A percentile compares a stretch with the other conserved stretches of the same genome.
phyloP scores from a whole-genome alignment of 768 basidiomycete species.

The Tulasnella sp. region DNA sequence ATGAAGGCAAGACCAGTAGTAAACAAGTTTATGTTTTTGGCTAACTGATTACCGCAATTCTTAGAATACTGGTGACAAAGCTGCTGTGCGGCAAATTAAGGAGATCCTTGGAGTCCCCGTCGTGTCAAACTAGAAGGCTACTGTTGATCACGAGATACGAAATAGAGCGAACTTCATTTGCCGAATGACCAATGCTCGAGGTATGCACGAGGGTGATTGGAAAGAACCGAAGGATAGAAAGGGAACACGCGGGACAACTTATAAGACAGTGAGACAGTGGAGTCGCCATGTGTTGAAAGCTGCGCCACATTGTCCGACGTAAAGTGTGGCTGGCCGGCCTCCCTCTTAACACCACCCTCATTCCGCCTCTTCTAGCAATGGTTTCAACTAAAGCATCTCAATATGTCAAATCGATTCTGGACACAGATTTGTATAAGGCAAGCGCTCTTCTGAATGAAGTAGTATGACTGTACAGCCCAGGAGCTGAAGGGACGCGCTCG shows the following conservation, averaged over 20 bases:
- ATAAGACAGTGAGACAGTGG: background rate
- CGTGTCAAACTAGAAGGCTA: background rate
- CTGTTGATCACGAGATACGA: background rate
- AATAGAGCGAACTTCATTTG: background rate
- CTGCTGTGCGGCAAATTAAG: slow-evolving; percentile 60
- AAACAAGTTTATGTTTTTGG: background rate
- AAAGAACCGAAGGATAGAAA: background rate
- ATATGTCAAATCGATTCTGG: slow-evolving; percentile 59
- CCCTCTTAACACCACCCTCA: background rate
- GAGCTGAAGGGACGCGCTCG: background rate
- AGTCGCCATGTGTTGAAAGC: background rate
- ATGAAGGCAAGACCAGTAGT: slow-evolving; percentile 55
- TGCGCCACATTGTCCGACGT: too few species aligned
- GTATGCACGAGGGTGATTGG: background rate
- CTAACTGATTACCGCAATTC: background rate
- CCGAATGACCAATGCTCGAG: background rate
- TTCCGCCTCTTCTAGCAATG: background rate
- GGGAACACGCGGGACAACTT: background rate
- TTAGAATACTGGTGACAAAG: slow-evolving; percentile 66
- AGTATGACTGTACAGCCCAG: slow-evolving; percentile 15
- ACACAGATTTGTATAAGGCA: slow-evolving; percentile 94
- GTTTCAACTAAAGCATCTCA: background rate
- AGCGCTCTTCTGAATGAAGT: background rate
- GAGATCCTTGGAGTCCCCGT: slow-evolving; percentile 35
- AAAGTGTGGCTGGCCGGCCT: background rate